Evolutionary conservation across 805 yeast species (phyloP).

Genomic region (Candida maris): DNA sequence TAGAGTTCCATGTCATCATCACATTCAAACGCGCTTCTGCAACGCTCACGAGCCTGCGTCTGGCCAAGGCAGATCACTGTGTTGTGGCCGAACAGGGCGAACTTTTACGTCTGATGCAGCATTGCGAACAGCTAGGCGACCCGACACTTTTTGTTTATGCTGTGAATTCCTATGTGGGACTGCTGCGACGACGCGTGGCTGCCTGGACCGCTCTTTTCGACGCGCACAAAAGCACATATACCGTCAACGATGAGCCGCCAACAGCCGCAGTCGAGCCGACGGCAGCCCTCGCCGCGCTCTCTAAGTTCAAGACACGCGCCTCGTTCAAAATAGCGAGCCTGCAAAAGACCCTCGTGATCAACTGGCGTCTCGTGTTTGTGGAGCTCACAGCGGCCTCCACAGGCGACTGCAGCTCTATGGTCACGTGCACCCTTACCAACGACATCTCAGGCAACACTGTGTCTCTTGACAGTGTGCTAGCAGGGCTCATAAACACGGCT

Average conservation of each 20-base stretch:
- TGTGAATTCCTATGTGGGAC: conserved; percentile 21
- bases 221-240: conserved; percentile 8
- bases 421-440: conserved; percentile 7
- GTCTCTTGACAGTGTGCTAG: conserved; percentile 13
- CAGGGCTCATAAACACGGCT: conserved; percentile 16
- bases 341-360: conserved; percentile 3
- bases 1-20: conserved; percentile 15
- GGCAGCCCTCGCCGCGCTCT: conserved; percentile 5
- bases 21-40: conserved; percentile 11
- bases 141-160: conserved; percentile 23
- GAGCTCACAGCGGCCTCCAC: conserved; percentile 7
- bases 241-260: conserved; percentile 14
- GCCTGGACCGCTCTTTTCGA: conserved; percentile 20
- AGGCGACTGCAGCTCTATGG: conserved; percentile 19
- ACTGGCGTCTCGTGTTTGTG: conserved; percentile 14
- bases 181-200: conserved; percentile 16
- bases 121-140: conserved; percentile 14
- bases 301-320: conserved; percentile 10
- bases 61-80: conserved; percentile 7
- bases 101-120: conserved; percentile 12
- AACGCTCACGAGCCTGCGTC: conserved; percentile 9
- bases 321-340: conserved; percentile 6
- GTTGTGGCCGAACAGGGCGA: conserved; percentile 13
- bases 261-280: conserved; percentile 1
- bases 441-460: conserved; percentile 4